Conservation (phyloP, 1,284 basidiomycete genomes). For the Sanghuangporus weigelae region DNA sequence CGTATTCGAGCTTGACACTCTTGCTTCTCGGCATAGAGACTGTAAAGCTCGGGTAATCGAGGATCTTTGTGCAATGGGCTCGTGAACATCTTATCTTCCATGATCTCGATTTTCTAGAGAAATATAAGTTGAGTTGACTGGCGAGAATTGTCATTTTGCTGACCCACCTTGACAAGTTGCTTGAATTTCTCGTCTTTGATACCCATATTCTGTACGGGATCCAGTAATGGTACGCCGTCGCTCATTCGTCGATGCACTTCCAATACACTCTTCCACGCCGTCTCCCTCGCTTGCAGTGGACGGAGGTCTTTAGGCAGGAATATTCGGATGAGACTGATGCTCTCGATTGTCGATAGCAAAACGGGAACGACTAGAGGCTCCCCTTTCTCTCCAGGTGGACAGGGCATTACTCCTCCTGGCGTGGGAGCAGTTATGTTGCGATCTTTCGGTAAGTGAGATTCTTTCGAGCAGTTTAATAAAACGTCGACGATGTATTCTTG, state of each 20-base stretch:
- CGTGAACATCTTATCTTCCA: slow-evolving; percentile 79
- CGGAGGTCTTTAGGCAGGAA: slow-evolving; percentile 90
- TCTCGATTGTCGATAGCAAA: slow-evolving; percentile 81
- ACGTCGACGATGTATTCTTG: slow-evolving; percentile 93
- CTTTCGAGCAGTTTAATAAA: slow-evolving; percentile 77
- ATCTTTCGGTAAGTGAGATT: slow-evolving; percentile 62
- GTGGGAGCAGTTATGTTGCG: slow-evolving; percentile 45
- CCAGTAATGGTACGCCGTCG: slow-evolving; percentile 81
- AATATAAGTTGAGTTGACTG: neutral
- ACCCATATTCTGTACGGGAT: slow-evolving; percentile 94
- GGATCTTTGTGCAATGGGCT: slow-evolving; percentile 74
- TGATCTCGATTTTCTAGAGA: slow-evolving; percentile 77
- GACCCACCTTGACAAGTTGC: slow-evolving; percentile 70
- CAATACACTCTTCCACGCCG: slow-evolving; percentile 82
- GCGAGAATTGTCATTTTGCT: neutral
- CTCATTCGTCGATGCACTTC: slow-evolving; percentile 92
- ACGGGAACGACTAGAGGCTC: slow-evolving; percentile 87
- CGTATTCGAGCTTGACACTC: slow-evolving; percentile 67
- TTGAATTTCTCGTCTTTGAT: slow-evolving; percentile 94
- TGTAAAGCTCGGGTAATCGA: slow-evolving; percentile 75
- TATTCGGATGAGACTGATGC: slow-evolving; percentile 84
- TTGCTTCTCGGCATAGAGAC: slow-evolving; percentile 76
- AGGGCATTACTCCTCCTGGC: slow-evolving; percentile 73
- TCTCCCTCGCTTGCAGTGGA: slow-evolving; percentile 69
- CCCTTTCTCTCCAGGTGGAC: slow-evolving; percentile 65